Conservation (phyloP, 2,329 filamentous ascomycete species). For the Teratosphaeria viscida region DNA sequence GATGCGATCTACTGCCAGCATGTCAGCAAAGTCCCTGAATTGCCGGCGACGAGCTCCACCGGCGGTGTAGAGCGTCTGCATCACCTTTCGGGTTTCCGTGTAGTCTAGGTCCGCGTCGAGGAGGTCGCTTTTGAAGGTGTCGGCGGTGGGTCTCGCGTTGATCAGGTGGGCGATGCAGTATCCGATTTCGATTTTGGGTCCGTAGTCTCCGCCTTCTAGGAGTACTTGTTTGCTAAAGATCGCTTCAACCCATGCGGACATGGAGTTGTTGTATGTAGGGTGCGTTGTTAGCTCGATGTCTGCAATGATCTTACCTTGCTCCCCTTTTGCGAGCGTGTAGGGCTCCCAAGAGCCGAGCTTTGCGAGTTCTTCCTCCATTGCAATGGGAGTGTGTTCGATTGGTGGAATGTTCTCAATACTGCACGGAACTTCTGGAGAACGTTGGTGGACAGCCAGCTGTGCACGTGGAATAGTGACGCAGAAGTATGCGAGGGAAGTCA, state of each 20-base stretch:
- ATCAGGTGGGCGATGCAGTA: not conserved
- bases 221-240: not conserved
- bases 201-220: not conserved
- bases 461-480: not conserved
- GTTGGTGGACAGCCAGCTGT: not conserved
- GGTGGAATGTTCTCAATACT: not conserved
- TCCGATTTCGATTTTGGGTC: not conserved
- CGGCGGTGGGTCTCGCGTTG: not conserved
- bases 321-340: not conserved
- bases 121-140: not conserved
- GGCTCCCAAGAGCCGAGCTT: not conserved
- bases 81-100: not conserved
- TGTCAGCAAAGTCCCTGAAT: not conserved
- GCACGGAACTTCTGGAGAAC: not conserved
- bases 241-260: not conserved
- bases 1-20: not conserved
- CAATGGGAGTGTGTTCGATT: not conserved
- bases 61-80: not conserved
- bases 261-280: not conserved
- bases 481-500: not conserved
- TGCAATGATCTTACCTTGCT: not conserved
- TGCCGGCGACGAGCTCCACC: not conserved
- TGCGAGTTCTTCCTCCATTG: not conserved
- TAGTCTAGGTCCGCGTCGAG: not conserved
- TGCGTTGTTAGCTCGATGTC: not conserved